Evolutionary conservation across 345 rosid genomes (phyloP), one percentile per base, ranked within the genome.

Genomic region (Nasturtium officinale): DNA sequence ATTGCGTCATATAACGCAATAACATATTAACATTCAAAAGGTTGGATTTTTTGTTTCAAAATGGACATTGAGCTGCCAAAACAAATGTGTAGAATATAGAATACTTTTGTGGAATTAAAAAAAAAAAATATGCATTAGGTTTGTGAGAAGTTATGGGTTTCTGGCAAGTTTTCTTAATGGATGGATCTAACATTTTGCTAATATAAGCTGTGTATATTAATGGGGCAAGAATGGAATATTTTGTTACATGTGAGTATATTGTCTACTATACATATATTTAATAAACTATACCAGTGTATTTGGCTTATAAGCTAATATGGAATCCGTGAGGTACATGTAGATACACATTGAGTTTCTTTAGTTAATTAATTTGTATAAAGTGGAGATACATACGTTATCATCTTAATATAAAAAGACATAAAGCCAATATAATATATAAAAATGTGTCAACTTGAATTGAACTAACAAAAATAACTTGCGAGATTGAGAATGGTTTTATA

Each of bases 171-270:
- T 11, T 38, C 15, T 42, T 17, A 42, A 15, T 6, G 8, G 18
- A 15, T 46, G 21, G 20, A 16, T 46, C 51, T 46, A 50, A 4
- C 29, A 10, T 16, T 16, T 59, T 23, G 29, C 28, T 61, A 61
- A 61, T 61, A 26, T 25, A 9, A 42, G 35, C 2, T 26, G 9
- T 61, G 13, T 12, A 6, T 43, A 25, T 26, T 68, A 42, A 26
- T 28, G 3, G 37, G 6, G 61, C 17, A 50, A 33, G 5, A 20
- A 38, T 21, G 56, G 64, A 61, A 69, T 69, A 76, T 76, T 76
- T 65, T 55, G 51, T 50, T 17, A 46, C 79, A 62, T 65, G 79
- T 63, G 59, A 62, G 33, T 43, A 6, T 43, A 25, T 40, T 48
- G 61, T 74, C 52, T 18, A 38, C 21, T 6, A 28, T 21, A 15